Evolutionary conservation across 768 basidiomycete genomes (phyloP).

Genomic region (Tephrocybe sp.): DNA sequence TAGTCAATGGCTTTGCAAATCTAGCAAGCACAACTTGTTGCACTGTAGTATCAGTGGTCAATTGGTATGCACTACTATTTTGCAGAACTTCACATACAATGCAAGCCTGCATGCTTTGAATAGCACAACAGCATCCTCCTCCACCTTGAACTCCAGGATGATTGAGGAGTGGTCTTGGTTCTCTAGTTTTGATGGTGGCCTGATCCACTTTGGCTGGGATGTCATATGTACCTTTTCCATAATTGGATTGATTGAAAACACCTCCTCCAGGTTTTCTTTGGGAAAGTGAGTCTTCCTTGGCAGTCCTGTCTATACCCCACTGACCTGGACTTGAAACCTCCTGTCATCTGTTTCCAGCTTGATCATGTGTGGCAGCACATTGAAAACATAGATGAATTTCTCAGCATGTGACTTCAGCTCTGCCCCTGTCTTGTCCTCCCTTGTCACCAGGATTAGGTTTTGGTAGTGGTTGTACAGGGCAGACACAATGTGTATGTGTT

Average conservation of each 20-base stretch:
- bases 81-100: neutral
- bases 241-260: neutral
- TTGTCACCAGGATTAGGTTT: constrained; percentile 4
- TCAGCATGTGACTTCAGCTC: constrained; percentile 14
- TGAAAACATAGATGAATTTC: constrained; percentile 7
- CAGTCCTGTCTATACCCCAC: neutral
- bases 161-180: constrained; percentile 1
- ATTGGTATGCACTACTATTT: neutral
- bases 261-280: neutral
- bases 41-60: neutral
- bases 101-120: neutral
- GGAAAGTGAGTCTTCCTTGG: neutral
- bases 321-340: constrained; percentile 20
- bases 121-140: neutral
- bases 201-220: constrained; percentile 3
- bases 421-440: constrained; percentile 16
- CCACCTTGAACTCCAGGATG: neutral
- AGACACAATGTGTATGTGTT: neutral
- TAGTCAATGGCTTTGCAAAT: no score
- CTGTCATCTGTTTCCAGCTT: constrained; percentile 18
- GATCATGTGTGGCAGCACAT: constrained; percentile 4
- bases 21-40: no score
- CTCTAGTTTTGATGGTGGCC: neutral
- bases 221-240: neutral
- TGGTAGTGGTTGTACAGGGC: neutral